Evolutionary conservation across 2,329 filamentous ascomycete species (phyloP).

Genomic region (Colletotrichum phormii): DNA sequence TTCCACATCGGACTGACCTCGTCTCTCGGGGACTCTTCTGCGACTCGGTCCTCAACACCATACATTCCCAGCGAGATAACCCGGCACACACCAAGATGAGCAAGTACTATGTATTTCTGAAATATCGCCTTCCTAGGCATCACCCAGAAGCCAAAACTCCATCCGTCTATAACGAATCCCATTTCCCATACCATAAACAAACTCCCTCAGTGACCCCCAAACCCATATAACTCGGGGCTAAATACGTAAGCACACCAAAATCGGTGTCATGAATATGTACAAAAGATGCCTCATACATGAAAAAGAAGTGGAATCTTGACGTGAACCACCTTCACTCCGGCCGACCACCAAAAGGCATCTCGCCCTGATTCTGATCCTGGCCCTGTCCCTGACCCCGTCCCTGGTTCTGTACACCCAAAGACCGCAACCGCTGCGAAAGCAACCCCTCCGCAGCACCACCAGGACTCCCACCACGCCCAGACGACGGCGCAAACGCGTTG

Average conservation of each 20-base stretch:
- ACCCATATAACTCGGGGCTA: background rate
- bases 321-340: background rate
- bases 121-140: background rate
- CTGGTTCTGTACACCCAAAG: slow-evolving; percentile 62
- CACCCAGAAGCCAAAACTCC: background rate
- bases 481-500: slow-evolving; percentile 57
- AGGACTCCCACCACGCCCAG: slow-evolving; percentile 51
- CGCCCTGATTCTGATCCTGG: background rate
- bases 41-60: no score
- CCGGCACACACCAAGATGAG: background rate
- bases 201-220: background rate
- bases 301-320: no score
- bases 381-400: background rate
- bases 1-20: background rate
- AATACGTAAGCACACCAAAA: background rate
- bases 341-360: background rate
- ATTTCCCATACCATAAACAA: background rate
- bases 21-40: background rate
- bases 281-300: no score
- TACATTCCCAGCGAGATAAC: no score
- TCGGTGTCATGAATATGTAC: background rate
- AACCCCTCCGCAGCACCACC: slow-evolving; percentile 72
- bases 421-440: slow-evolving; percentile 75
- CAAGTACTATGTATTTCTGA: background rate
- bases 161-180: slow-evolving; percentile 9